Evolutionary conservation across 139 green algal genomes (phyloP).

Genomic region (Coelastrella sp.): DNA sequence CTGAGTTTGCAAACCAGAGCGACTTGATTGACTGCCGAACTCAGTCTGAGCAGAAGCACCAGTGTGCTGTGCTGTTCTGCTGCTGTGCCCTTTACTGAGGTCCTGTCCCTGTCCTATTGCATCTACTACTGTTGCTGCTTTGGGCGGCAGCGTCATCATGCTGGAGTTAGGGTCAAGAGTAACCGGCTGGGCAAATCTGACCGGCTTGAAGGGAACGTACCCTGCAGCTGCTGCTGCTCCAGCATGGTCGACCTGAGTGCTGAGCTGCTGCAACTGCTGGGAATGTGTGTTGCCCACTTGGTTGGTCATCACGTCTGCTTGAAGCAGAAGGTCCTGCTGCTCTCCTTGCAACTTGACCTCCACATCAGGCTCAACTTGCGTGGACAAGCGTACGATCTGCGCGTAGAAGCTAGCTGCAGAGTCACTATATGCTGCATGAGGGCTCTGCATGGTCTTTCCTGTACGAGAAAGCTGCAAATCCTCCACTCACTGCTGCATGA

Average conservation of each 20-base stretch:
- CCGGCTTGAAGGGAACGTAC: not conserved
- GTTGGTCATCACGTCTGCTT: not conserved
- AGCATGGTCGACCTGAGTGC: not conserved
- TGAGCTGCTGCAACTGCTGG: not conserved
- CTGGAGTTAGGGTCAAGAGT: constrained; percentile 31
- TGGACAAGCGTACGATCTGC: no score
- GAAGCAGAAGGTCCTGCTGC: not conserved
- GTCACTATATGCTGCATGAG: not conserved
- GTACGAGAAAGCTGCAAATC: not conserved
- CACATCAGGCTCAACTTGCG: no score
- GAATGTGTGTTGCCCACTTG: not conserved
- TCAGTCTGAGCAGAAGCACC: not conserved
- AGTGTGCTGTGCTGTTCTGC: not conserved
- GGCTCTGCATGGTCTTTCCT: not conserved
- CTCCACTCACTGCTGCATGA: not conserved
- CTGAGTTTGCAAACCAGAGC: not conserved
- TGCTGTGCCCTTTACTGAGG: not conserved
- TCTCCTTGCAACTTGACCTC: no score
- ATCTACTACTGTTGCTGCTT: not conserved
- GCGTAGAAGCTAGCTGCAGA: constrained; percentile 19
- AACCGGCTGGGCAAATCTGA: constrained; percentile 16
- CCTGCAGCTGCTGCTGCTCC: not conserved
- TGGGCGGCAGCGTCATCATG: constrained; percentile 5
- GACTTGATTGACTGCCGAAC: not conserved
- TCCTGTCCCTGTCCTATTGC: not conserved